phyloP scores from a whole-genome alignment of 1,284 basidiomycete genomes.

The Puccinia hordei region DNA sequence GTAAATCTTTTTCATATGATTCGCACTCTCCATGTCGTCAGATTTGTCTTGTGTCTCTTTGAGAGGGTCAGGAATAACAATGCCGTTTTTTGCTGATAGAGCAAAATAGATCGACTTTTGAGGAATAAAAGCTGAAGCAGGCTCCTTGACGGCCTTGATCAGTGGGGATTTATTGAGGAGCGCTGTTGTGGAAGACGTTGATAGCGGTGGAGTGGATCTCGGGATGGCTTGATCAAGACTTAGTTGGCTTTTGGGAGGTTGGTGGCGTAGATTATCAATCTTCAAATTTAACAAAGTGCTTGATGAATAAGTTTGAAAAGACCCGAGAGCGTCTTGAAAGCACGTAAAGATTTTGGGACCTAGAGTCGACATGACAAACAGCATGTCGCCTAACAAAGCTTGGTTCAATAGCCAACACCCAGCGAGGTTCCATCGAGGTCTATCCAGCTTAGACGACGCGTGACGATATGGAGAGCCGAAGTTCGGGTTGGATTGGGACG shows the following conservation, averaged over 20 bases:
- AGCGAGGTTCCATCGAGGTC: conserved; percentile 38
- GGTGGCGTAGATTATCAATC: conserved; percentile 44
- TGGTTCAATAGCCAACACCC: conserved; percentile 49
- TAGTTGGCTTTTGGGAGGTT: conserved; percentile 19
- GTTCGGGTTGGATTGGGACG: not conserved
- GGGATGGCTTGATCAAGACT: not conserved
- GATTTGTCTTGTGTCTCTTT: conserved; percentile 1
- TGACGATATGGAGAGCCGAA: not conserved
- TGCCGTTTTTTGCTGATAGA: conserved; percentile 52
- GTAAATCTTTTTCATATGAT: conserved; percentile 30
- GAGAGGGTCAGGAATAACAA: conserved; percentile 42
- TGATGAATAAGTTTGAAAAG: conserved; percentile 50
- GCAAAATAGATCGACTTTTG: conserved; percentile 53
- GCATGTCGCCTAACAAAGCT: conserved; percentile 38
- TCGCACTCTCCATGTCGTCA: conserved; percentile 9
- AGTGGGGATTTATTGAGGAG: conserved; percentile 51
- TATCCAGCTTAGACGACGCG: not conserved
- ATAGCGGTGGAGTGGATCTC: not conserved
- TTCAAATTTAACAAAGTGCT: conserved; percentile 50
- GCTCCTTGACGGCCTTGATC: conserved; percentile 53
- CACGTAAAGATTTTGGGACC: conserved; percentile 49
- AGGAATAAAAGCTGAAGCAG: conserved; percentile 52
- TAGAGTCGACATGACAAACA: conserved; percentile 46
- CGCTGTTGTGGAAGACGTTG: not conserved
- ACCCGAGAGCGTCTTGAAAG: conserved; percentile 47